Base-by-base conservation (phyloP, 495 filamentous ascomycete species). In the Clohesyomyces aquaticus region DNA sequence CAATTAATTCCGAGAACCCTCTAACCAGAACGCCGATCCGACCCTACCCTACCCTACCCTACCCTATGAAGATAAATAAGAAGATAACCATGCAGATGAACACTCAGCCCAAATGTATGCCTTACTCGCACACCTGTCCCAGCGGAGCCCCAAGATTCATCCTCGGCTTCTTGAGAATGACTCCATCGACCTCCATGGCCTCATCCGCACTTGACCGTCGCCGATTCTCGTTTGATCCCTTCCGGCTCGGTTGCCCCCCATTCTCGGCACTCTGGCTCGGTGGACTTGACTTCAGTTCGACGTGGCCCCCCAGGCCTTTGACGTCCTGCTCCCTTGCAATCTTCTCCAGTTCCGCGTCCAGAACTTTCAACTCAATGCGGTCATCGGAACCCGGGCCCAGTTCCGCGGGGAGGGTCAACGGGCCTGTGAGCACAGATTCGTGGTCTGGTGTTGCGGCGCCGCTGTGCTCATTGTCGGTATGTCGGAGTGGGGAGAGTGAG, bases 271-370 rank as follows among this genome's bases (percentile, higher is more conserved):
- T 27, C 42, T 59, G 50, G 18, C 46, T 45, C 21, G 27, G 29
- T 21, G 9, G n/a, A n/a, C n/a, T 41, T 55, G 54, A 28, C 14
- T 23, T 46, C 8, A 28, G 19, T 22, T 2, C 1, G 25, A 16
- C 43, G 11, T 4, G 6, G 21, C 26, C 16, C 26, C 6, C 26
- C 2, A 16, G 23, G 16, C 25, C n/a, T 41, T 18, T 23, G 4
- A 27, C 45, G 12, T 46, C 75, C 47, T 80, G 76, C n/a, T 64
- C 64, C 4, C 59, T 59, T 1, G 75, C 74, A 4, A 80, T 66
- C 26, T 63, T 71, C 52, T 77, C 70, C 14, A 80, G 59, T 9
- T 76, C 70, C 0, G 55, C 29, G 25, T 56, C 52, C 55, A 69
- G 42, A 3, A 48, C 62, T 9, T 27, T 50, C 19, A 69, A 41